These are phyloP conservation scores for Annona cherimola DNA, from an alignment of 164 flowering plant genomes.

Conservation along the genomic window DNA sequence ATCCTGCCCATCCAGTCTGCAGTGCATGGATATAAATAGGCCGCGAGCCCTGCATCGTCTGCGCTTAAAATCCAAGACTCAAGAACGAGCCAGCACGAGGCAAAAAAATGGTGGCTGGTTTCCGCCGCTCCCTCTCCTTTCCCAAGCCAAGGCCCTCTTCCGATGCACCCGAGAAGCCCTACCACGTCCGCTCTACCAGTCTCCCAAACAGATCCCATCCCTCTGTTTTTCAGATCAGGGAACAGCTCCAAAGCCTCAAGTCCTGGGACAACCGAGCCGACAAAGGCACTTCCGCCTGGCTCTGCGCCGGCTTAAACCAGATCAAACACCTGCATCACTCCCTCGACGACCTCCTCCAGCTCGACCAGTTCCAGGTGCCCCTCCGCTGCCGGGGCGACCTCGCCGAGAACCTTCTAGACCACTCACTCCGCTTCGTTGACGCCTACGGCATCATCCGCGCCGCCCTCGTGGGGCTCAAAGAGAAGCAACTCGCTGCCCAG, in stretches of 20 bases:
- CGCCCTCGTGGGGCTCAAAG: slow-evolving; percentile 33
- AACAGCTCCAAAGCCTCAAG: slow-evolving; percentile 38
- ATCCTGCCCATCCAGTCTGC: no score
- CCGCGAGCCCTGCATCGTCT: no score
- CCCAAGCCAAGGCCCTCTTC: slow-evolving; percentile 51
- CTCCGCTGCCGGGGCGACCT: slow-evolving; percentile 29
- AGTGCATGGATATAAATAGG: no score
- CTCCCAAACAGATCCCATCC: slow-evolving; percentile 84
- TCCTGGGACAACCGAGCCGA: slow-evolving; percentile 29
- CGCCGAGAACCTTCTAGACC: slow-evolving; percentile 62
- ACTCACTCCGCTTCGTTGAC: slow-evolving; percentile 57
- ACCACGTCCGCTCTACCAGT: slow-evolving; percentile 65
- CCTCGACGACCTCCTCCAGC: slow-evolving; percentile 45
- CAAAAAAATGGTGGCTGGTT: slow-evolving; percentile 41
- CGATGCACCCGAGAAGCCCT: slow-evolving; percentile 29
- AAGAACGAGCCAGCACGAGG: no score
- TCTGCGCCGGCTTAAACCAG: slow-evolving; percentile 37
- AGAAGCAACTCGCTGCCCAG: slow-evolving; percentile 44
- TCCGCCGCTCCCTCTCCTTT: slow-evolving; percentile 62
- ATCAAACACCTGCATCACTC: slow-evolving; percentile 38
- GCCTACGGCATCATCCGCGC: slow-evolving; percentile 58
- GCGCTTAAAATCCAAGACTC: no score
- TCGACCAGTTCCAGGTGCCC: slow-evolving; percentile 53
- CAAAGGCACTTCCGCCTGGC: slow-evolving; percentile 33
- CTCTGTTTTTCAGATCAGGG: slow-evolving; percentile 51